phyloP scores from a whole-genome alignment of 495 filamentous ascomycete species.

The Arthonia radiata region DNA sequence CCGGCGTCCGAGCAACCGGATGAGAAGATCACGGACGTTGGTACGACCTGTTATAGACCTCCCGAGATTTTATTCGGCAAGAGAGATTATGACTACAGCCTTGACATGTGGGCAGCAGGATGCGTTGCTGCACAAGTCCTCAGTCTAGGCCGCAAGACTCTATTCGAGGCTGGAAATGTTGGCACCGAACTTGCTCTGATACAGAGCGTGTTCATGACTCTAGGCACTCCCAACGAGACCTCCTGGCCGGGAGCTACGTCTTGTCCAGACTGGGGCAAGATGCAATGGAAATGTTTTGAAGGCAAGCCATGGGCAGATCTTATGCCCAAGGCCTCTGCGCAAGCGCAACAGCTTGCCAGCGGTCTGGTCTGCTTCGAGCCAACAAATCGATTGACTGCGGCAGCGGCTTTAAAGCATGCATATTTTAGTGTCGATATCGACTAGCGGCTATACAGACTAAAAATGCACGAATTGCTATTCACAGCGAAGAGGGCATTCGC shows the following conservation, averaged over 20 bases:
- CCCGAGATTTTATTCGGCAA: constrained; percentile 83
- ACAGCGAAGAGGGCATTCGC: no score
- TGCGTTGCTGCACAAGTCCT: constrained; percentile 49
- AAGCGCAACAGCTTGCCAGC: constrained; percentile 27
- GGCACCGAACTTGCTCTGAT: constrained; percentile 85
- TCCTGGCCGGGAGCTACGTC: constrained; percentile 47
- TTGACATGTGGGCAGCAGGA: constrained; percentile 85
- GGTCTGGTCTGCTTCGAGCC: constrained; percentile 32
- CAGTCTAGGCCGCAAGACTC: constrained; percentile 17
- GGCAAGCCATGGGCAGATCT: constrained; percentile 27
- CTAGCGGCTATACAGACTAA: no score
- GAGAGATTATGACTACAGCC: constrained; percentile 33
- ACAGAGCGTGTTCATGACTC: constrained; percentile 62
- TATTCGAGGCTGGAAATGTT: constrained; percentile 70
- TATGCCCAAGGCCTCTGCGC: constrained; percentile 21
- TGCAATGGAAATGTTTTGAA: constrained; percentile 30
- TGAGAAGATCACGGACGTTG: constrained; percentile 72
- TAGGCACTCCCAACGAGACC: constrained; percentile 57
- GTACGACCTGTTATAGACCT: constrained; percentile 71
- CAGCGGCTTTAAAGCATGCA: background rate
- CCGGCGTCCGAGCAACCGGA: constrained; percentile 32
- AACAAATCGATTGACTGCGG: constrained; percentile 21
- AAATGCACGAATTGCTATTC: no score
- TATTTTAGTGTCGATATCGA: no score
- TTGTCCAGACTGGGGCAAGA: constrained; percentile 43